Evolutionary conservation across 306 rosid genomes (phyloP).

Genomic region (Quercus robur): DNA sequence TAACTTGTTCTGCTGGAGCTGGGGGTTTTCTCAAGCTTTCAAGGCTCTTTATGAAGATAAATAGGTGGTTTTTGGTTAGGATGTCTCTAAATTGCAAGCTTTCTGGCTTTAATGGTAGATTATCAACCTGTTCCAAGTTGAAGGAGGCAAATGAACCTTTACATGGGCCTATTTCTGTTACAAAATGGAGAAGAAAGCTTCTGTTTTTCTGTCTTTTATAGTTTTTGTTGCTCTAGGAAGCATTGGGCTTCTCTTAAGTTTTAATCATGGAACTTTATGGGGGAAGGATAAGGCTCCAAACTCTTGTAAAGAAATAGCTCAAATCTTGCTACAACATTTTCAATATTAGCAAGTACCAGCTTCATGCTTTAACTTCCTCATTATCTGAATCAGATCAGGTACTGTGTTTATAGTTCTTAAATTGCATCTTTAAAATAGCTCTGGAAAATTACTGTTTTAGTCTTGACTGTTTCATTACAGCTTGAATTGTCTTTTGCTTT

Average conservation of each 20-base stretch:
- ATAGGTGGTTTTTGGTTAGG: slow-evolving; percentile 33
- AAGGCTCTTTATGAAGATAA: slow-evolving; percentile 23
- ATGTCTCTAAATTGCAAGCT: slow-evolving; percentile 72
- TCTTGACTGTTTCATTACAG: slow-evolving; percentile 11
- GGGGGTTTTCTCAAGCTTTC: slow-evolving; percentile 32
- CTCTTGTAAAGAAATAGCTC: slow-evolving; percentile 44
- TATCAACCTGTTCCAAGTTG: slow-evolving; percentile 43
- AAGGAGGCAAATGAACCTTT: slow-evolving; percentile 55
- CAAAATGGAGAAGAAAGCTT: slow-evolving; percentile 39
- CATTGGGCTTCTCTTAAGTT: slow-evolving; percentile 41
- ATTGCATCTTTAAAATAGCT: slow-evolving; percentile 1
- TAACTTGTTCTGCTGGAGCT: slow-evolving; percentile 38
- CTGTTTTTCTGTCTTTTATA: slow-evolving; percentile 48
- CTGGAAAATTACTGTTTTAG: not conserved
- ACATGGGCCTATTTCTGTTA: slow-evolving; percentile 42
- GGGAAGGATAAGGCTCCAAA: slow-evolving; percentile 33
- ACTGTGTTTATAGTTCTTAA: slow-evolving; percentile 1
- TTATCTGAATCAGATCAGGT: slow-evolving; percentile 88
- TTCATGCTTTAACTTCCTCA: slow-evolving; percentile 53
- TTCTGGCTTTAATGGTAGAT: slow-evolving; percentile 59
- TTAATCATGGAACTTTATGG: slow-evolving; percentile 29
- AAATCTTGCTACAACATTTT: slow-evolving; percentile 51
- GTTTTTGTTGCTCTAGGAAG: slow-evolving; percentile 38
- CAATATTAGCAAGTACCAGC: slow-evolving; percentile 63
- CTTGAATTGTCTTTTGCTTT: slow-evolving; percentile 7